Evolutionary conservation across 352 stramenopile species (phyloP), one percentile per base, ranked within the genome.

Genomic region (Phytopythium boreale): DNA sequence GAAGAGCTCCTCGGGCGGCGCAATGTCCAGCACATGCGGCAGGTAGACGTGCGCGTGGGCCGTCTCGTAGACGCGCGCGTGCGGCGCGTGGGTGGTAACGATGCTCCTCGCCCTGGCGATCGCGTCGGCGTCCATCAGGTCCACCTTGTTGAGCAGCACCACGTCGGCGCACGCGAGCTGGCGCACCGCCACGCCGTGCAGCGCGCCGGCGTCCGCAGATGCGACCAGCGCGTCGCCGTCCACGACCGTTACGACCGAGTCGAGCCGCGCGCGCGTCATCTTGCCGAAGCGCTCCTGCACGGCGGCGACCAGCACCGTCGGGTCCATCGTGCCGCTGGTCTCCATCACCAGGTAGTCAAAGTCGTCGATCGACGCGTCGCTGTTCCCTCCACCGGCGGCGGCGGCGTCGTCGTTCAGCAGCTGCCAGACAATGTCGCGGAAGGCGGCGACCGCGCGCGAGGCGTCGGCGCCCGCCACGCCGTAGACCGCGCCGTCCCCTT

Each of bases 91-190:
- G 53, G 75, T 63, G 2, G 46, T 15, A 12, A 90, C 70, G 14
- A 89, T 69, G 0, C 57, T 12, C 17, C 69, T 71, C 1, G 81
- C 81, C 10, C 24, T 34, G 11, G 51, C 44, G 24, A 80, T 69
- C 20, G 59, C 64, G 0, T 55, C 49, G 3, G 79, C 76, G 43
- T 75, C 56, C 64, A 93, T 65, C 12, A 93, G 66, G 56, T 93
- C 85, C 37, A 90, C 74, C 64, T 93, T 93, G 68, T 93, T 93
- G n/a, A 93, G 79, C 61, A 92, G 63, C 37, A 93, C 83, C 22
- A 92, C 79, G 59, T 93, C 85, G 3, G 85, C 85, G 43, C 81
- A 89, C 14, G 71, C 61, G n/a, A 93, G 68, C 66, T 93, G 85
- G 34, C 78, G 72, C 27, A 81, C 58, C 20, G 82, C 77, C 14